Evolutionary conservation across 371 early-diverging fungal species (phyloP).

Genomic region (Apophysomyces ossiformis): DNA sequence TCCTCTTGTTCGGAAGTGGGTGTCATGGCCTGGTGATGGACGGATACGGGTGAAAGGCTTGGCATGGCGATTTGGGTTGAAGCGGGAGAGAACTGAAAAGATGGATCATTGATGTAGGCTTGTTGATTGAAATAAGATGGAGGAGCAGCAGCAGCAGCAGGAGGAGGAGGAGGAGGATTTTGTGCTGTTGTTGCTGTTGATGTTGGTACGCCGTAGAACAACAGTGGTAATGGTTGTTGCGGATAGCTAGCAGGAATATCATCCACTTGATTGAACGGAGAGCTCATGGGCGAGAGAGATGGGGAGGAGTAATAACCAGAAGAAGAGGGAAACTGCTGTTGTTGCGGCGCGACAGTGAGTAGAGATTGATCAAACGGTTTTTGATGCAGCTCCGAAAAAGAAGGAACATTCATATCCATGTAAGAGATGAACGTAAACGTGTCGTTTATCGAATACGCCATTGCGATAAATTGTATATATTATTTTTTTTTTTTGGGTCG

Average conservation of each 20-base stretch:
- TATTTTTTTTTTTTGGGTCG: neutral
- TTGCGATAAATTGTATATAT: neutral
- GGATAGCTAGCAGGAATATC: neutral
- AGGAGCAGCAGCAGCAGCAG: no score
- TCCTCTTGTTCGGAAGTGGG: slow-evolving; percentile 1
- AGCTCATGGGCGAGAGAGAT: slow-evolving; percentile 3
- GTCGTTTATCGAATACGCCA: slow-evolving; percentile 9
- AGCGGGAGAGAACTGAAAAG: neutral
- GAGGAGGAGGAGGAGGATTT: neutral
- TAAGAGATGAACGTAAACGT: slow-evolving; percentile 9
- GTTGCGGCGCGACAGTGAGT: slow-evolving; percentile 4
- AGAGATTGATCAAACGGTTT: slow-evolving; percentile 18
- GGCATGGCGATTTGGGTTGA: neutral
- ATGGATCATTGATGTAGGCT: slow-evolving; percentile 2
- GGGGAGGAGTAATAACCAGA: neutral
- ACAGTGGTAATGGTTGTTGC: neutral
- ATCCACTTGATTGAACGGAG: slow-evolving; percentile 8
- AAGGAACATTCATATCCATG: slow-evolving; percentile 13
- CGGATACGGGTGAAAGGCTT: neutral
- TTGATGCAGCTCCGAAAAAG: slow-evolving; percentile 24
- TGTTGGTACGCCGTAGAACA: neutral
- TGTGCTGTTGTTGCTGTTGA: neutral
- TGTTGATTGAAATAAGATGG: neutral
- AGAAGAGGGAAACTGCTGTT: neutral
- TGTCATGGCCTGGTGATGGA: slow-evolving; percentile 5